phyloP scores from a whole-genome alignment of 768 basidiomycete genomes.

The Lactarius trivialis region DNA sequence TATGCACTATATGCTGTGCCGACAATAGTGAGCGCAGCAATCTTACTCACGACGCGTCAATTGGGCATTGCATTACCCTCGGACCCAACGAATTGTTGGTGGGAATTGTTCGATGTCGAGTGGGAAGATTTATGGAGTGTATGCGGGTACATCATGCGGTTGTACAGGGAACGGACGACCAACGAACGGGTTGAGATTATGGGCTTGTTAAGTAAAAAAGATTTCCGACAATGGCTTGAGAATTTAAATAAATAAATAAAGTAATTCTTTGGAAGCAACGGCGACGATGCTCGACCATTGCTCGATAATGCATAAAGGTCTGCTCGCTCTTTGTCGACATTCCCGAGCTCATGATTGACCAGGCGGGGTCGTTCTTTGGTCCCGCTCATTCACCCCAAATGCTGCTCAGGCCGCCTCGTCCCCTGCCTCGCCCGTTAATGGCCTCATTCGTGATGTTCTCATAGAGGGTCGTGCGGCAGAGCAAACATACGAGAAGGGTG shows the following conservation, averaged over 20 bases:
- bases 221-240: slow-evolving; percentile 78
- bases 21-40: slow-evolving; percentile 84
- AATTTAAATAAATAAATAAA: slow-evolving; percentile 29
- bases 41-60: slow-evolving; percentile 72
- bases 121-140: slow-evolving; percentile 87
- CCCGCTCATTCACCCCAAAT: slow-evolving; percentile 87
- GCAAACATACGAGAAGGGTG: slow-evolving; percentile 87
- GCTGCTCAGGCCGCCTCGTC: slow-evolving; percentile 63
- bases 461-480: slow-evolving; percentile 84
- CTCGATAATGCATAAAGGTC: slow-evolving; percentile 91
- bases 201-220: slow-evolving; percentile 64
- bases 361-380: slow-evolving; percentile 95
- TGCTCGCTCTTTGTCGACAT: neutral
- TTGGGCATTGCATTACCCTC: slow-evolving; percentile 70
- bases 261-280: neutral
- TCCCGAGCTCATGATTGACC: slow-evolving; percentile 2
- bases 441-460: slow-evolving; percentile 82
- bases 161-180: slow-evolving; percentile 54
- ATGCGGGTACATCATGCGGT: slow-evolving; percentile 75
- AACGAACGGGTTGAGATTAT: slow-evolving; percentile 45
- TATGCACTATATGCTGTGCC: slow-evolving; percentile 87
- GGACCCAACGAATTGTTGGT: slow-evolving; percentile 73
- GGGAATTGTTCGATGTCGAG: slow-evolving; percentile 86
- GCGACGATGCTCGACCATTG: slow-evolving; percentile 84
- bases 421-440: slow-evolving; percentile 76